A percentile compares a stretch with the other conserved stretches of the same genome.
These are phyloP conservation scores for Boletus rubescentipes DNA, from an alignment of 768 basidiomycete genomes.

Conservation along the genomic window DNA sequence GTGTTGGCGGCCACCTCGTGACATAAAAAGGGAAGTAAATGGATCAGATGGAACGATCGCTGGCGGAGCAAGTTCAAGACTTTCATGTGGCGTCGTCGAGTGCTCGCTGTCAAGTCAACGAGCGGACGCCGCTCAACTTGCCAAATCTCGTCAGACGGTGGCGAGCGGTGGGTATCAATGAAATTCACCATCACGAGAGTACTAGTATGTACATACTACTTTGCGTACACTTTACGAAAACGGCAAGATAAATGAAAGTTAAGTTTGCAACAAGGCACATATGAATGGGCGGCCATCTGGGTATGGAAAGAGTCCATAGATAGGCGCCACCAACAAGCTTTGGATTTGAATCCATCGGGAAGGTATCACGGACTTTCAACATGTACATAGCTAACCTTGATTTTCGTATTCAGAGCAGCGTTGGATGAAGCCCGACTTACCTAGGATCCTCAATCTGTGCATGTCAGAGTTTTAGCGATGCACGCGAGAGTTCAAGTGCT, in stretches of 20 bases:
- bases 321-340: conserved; percentile 19
- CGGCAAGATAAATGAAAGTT: conserved; percentile 11
- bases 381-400: no score
- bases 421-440: no score
- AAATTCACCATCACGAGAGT: conserved; percentile 15
- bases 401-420: no score
- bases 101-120: conserved; percentile 18
- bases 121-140: conserved; percentile 3
- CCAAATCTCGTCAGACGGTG: background rate
- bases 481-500: conserved; percentile 54
- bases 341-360: background rate
- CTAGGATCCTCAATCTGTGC: no score
- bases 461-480: conserved; percentile 43
- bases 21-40: conserved; percentile 21
- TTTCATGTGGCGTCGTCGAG: conserved; percentile 19
- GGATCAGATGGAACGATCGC: conserved; percentile 14
- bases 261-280: conserved; percentile 15
- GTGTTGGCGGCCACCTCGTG: conserved; percentile 50
- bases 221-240: conserved; percentile 5
- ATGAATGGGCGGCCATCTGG: conserved; percentile 25
- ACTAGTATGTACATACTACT: no score
- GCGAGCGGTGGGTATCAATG: conserved; percentile 9
- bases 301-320: background rate
- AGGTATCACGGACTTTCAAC: conserved; percentile 24
- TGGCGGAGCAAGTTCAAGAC: conserved; percentile 4